Conservation (phyloP, 164 flowering plant species). For the Piper longum region DNA sequence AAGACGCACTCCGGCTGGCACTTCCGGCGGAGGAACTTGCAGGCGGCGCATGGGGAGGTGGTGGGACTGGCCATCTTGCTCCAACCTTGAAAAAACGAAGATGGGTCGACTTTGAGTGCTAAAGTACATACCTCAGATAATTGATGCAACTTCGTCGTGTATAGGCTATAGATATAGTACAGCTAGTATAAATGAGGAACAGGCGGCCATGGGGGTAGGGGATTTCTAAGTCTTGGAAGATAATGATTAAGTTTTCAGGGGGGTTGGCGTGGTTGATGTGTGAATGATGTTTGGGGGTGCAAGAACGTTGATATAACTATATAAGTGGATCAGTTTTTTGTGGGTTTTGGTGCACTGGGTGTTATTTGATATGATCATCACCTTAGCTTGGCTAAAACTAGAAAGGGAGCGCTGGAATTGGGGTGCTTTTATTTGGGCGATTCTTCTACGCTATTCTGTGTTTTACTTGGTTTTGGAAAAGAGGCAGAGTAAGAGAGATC, state of each 20-base stretch:
- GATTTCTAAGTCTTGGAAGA: background rate
- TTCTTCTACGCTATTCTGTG: background rate
- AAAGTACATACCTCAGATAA: background rate
- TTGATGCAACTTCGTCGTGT: background rate
- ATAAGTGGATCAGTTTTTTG: background rate
- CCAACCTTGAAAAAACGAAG: background rate
- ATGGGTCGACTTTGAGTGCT: background rate
- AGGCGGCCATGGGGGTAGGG: background rate
- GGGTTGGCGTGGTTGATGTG: background rate
- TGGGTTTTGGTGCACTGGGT: background rate
- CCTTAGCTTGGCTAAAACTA: background rate
- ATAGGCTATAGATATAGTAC: background rate
- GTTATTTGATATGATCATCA: too few species aligned
- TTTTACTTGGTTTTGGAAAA: background rate
- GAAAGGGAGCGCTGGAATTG: background rate
- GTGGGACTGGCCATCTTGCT: conserved; percentile 24
- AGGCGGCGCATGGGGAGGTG: conserved; percentile 77
- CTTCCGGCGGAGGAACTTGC: conserved; percentile 73
- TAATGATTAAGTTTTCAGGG: background rate
- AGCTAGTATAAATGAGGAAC: background rate
- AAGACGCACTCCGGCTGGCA: conserved; percentile 89
- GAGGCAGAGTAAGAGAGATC: background rate
- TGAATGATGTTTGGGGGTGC: too few species aligned
- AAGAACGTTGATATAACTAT: background rate
- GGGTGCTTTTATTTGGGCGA: background rate